Conservation (phyloP, 805 yeast species). For the Groenewaldozyma tartarivorans region DNA sequence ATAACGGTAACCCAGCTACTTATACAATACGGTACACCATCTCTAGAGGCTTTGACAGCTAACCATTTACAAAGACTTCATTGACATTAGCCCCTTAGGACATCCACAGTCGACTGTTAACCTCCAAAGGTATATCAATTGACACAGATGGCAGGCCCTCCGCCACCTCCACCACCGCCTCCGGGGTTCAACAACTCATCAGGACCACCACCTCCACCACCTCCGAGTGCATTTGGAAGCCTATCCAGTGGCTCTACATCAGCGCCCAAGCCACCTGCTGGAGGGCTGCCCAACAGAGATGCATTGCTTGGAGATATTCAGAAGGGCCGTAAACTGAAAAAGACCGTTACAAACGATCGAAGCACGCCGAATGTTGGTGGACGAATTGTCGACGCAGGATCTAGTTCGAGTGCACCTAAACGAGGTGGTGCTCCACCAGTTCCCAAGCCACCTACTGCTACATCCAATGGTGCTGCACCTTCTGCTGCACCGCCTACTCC, state of each 20-base stretch:
- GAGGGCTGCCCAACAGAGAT: slow-evolving; percentile 26
- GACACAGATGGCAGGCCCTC: slow-evolving; percentile 42
- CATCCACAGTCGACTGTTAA: no score
- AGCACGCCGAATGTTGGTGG: slow-evolving; percentile 48
- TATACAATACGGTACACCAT: no score
- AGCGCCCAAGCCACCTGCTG: slow-evolving; percentile 17
- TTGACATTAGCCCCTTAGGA: no score
- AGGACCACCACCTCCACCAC: slow-evolving; percentile 27
- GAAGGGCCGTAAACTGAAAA: slow-evolving; percentile 53
- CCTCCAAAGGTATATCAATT: no score
- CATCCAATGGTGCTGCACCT: slow-evolving; percentile 23
- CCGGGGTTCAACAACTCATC: slow-evolving; percentile 25
- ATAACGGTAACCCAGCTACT: no score
- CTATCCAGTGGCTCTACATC: slow-evolving; percentile 16
- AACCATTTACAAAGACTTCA: no score
- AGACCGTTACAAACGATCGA: slow-evolving; percentile 58
- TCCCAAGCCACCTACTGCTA: slow-evolving; percentile 17
- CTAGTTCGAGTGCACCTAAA: slow-evolving; percentile 10
- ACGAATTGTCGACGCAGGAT: slow-evolving; percentile 22
- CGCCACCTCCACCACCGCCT: slow-evolving; percentile 54
- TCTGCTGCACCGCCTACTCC: slow-evolving; percentile 21
- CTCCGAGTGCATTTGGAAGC: slow-evolving; percentile 23
- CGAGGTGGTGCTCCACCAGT: slow-evolving; percentile 20
- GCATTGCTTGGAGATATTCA: slow-evolving; percentile 72
- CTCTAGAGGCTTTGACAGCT: no score